These are phyloP conservation scores for Lophium mytilinum DNA, from an alignment of 495 filamentous ascomycete species.

Conservation along the genomic window DNA sequence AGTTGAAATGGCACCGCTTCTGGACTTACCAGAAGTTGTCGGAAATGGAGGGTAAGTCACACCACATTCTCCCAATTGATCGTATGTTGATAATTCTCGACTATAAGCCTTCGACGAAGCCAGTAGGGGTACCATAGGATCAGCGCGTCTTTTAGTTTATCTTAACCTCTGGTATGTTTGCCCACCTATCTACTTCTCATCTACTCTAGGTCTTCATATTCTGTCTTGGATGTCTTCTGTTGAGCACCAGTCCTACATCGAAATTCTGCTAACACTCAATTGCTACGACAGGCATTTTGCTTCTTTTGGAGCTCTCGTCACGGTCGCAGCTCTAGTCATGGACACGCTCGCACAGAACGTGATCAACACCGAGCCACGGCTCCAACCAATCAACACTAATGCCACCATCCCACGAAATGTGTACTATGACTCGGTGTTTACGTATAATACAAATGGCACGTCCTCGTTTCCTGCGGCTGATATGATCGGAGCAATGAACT, in stretches of 20 bases:
- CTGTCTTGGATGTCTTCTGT: not conserved
- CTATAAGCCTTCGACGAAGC: slow-evolving; percentile 7
- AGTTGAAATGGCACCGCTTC: slow-evolving; percentile 13
- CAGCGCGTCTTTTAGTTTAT: not conserved
- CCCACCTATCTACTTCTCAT: not conserved
- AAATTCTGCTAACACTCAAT: not conserved
- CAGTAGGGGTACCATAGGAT: slow-evolving; percentile 5
- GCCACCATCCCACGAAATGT: slow-evolving; percentile 2
- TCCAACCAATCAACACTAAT: not conserved
- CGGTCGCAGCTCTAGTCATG: slow-evolving; percentile 1
- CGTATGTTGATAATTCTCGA: too few relatives aligned
- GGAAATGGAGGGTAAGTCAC: not conserved
- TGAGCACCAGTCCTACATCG: not conserved
- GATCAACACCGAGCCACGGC: not conserved
- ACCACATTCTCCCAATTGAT: too few relatives aligned
- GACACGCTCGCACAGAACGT: slow-evolving; percentile 12
- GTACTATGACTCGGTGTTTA: not conserved
- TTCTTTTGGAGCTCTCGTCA: slow-evolving; percentile 7
- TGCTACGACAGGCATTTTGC: slow-evolving; percentile 3
- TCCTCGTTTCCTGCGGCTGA: not conserved
- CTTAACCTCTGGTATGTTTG: slow-evolving; percentile 3
- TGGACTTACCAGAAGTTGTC: slow-evolving; percentile 1
- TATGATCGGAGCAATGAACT: slow-evolving; percentile 10
- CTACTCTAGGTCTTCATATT: not conserved
- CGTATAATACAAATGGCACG: not conserved